A percentile compares a stretch with the other conserved stretches of the same genome.
These are phyloP conservation scores for Kuraishia borneana DNA, from an alignment of 805 yeast genomes.

Conservation along the genomic window DNA sequence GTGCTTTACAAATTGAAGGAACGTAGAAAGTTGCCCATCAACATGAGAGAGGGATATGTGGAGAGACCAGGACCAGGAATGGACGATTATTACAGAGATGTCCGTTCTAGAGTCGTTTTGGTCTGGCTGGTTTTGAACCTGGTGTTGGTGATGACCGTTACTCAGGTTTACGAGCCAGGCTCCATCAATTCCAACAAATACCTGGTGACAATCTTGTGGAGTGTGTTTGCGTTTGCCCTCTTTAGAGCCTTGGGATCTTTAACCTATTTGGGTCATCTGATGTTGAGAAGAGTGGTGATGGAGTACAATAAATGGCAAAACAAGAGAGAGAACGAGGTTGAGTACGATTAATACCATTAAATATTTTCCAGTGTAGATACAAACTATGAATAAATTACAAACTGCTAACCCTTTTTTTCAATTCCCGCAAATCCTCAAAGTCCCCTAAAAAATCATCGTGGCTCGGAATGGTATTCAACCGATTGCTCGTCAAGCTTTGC, in stretches of 20 bases:
- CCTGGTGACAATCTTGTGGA: slow-evolving; percentile 78
- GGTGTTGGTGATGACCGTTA: slow-evolving; percentile 74
- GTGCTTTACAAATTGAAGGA: slow-evolving; percentile 64
- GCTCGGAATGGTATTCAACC: neutral
- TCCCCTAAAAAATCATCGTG: slow-evolving; percentile 6
- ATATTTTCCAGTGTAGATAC: neutral
- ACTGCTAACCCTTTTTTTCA: slow-evolving; percentile 17
- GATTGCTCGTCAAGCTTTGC: neutral
- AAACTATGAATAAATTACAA: slow-evolving; percentile 7
- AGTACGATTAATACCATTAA: neutral
- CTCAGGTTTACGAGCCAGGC: slow-evolving; percentile 68
- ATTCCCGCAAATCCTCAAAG: slow-evolving; percentile 17
- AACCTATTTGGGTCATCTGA: slow-evolving; percentile 44
- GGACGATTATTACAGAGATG: slow-evolving; percentile 89
- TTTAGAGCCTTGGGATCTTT: slow-evolving; percentile 79
- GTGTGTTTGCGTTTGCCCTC: slow-evolving; percentile 76
- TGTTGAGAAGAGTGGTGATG: slow-evolving; percentile 19
- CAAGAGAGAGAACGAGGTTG: neutral
- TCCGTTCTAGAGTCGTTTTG: slow-evolving; percentile 91
- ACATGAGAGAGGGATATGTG: slow-evolving; percentile 29
- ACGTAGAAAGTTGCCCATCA: slow-evolving; percentile 48
- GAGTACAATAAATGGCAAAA: slow-evolving; percentile 20
- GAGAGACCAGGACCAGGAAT: slow-evolving; percentile 29
- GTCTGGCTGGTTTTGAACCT: slow-evolving; percentile 85
- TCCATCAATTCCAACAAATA: slow-evolving; percentile 62